Evolutionary conservation across 2,329 filamentous ascomycete species (phyloP).

Genomic region (Trichoderma lentiforme): DNA sequence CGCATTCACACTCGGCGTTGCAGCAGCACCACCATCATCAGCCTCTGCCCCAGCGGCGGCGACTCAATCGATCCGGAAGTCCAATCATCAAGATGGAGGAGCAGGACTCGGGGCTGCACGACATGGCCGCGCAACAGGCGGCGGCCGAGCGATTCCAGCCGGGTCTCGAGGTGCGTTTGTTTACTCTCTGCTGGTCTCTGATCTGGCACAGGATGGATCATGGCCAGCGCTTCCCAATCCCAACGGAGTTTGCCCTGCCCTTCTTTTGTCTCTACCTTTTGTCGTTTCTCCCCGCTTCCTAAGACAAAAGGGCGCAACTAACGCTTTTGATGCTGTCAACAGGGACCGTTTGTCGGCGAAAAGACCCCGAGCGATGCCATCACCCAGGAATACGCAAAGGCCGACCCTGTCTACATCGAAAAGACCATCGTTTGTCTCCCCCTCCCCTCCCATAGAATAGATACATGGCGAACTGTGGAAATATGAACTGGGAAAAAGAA

Average conservation of each 20-base stretch:
- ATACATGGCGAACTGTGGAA: not conserved
- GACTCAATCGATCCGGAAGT: constrained; percentile 22
- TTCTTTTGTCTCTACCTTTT: not conserved
- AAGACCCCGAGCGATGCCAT: constrained; percentile 75
- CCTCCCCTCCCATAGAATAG: not conserved
- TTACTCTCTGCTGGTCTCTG: not conserved
- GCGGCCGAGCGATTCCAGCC: constrained; percentile 59
- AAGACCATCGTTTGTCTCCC: constrained; percentile 73
- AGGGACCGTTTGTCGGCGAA: constrained; percentile 82
- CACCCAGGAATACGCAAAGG: constrained; percentile 81
- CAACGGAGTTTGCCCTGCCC: not conserved
- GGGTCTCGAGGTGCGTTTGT: constrained; percentile 48
- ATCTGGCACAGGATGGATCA: not conserved
- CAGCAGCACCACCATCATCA: constrained; percentile 8
- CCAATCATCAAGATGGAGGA: constrained; percentile 33
- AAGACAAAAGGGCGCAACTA: not conserved
- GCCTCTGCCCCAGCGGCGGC: constrained; percentile 17
- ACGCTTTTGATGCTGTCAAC: constrained; percentile 11
- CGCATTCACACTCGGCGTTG: constrained; percentile 3
- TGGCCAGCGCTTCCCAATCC: not conserved
- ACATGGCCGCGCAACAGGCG: constrained; percentile 57
- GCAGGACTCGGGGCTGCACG: constrained; percentile 34
- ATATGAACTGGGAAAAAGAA: not conserved
- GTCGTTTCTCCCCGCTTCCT: not conserved
- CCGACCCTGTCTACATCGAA: constrained; percentile 76